phyloP scores from a whole-genome alignment of 805 yeast species.

The Saccharomyces jurei region DNA sequence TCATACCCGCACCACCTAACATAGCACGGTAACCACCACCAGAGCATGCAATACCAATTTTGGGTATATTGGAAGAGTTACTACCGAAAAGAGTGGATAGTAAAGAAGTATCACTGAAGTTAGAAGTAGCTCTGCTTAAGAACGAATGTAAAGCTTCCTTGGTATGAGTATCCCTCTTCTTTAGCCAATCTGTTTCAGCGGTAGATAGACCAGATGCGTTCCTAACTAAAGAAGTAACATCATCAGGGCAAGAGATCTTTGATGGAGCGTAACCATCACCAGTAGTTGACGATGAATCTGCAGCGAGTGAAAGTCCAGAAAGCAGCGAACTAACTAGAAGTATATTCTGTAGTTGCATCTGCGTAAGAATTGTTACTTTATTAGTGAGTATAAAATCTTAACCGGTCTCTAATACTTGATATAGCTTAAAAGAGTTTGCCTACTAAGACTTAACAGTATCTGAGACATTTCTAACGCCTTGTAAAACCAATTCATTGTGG shows the following conservation, averaged over 20 bases:
- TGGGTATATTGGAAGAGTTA: constrained; percentile 31
- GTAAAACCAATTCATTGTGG: not conserved
- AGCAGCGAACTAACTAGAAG: not conserved
- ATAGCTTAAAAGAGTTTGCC: constrained; percentile 31
- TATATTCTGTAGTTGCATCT: not conserved
- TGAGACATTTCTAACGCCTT: constrained; percentile 8
- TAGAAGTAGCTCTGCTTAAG: constrained; percentile 13
- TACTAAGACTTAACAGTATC: constrained; percentile 59
- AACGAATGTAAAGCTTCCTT: constrained; percentile 8
- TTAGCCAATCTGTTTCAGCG: constrained; percentile 43
- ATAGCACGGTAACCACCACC: constrained; percentile 91
- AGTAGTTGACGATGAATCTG: constrained; percentile 19
- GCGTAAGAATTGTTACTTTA: not conserved
- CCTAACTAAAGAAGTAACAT: constrained; percentile 31
- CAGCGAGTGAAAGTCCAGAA: not conserved
- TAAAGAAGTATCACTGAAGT: constrained; percentile 20
- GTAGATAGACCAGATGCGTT: constrained; percentile 38
- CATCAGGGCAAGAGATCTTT: constrained; percentile 41
- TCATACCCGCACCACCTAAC: constrained; percentile 78
- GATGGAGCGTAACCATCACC: constrained; percentile 53
- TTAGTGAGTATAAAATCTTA: not conserved
- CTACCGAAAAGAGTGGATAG: not conserved
- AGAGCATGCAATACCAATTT: constrained; percentile 51
- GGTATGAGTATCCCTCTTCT: constrained; percentile 18
- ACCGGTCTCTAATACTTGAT: not conserved